Evolutionary conservation across 495 filamentous ascomycete genomes (phyloP).

Genomic region (Xylaria scruposa): DNA sequence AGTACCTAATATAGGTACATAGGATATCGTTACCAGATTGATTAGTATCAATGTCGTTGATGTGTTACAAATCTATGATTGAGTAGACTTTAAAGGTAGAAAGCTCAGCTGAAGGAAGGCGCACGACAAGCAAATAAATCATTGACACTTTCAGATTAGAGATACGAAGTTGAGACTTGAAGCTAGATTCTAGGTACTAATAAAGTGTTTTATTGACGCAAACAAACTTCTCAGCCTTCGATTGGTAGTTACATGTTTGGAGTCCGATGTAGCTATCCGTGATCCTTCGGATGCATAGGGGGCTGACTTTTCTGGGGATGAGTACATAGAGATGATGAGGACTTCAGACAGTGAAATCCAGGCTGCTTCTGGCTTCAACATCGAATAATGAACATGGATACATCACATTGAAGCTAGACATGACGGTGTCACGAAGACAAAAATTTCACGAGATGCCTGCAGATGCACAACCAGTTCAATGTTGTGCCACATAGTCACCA

Average conservation of each 20-base stretch:
- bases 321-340: neutral
- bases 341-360: neutral
- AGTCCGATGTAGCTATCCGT: constrained; percentile 14
- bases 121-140: neutral
- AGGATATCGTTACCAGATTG: neutral
- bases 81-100: neutral
- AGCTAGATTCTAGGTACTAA: neutral
- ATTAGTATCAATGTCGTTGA: neutral
- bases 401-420: neutral
- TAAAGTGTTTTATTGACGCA: constrained; percentile 4
- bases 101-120: neutral
- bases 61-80: neutral
- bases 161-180: neutral
- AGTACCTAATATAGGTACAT: neutral
- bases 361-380: neutral
- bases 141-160: neutral
- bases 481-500: constrained; percentile 20
- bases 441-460: constrained; percentile 16
- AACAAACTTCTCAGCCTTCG: neutral
- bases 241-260: neutral
- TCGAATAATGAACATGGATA: neutral
- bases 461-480: neutral
- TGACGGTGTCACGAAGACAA: constrained; percentile 7
- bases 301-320: neutral
- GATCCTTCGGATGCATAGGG: neutral